Percentiles rank a stretch among this genome's conserved stretches.
These are phyloP conservation scores for Proliferodiscus dingleyae DNA, from an alignment of 2,329 filamentous ascomycete genomes.

Conservation along the genomic window DNA sequence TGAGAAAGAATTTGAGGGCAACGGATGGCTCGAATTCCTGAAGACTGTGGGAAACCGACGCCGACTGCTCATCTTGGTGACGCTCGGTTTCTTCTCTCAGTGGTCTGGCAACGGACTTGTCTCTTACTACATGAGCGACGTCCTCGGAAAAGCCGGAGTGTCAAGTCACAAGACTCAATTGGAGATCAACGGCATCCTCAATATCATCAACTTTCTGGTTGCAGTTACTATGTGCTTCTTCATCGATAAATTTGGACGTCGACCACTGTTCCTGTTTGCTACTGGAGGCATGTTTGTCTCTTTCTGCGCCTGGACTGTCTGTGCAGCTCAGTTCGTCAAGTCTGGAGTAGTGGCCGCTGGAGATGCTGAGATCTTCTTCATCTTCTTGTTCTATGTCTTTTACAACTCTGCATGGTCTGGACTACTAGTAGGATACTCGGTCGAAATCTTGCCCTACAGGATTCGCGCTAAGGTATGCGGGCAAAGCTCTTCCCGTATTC, in stretches of 20 bases:
- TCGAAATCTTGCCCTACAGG: conserved; percentile 28
- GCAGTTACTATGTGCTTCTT: conserved; percentile 27
- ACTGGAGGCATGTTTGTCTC: conserved; percentile 22
- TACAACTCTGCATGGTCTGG: conserved; percentile 32
- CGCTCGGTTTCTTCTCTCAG: conserved; percentile 51
- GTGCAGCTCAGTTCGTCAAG: conserved; percentile 16
- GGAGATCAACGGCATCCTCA: conserved; percentile 26
- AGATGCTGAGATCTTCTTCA: conserved; percentile 37
- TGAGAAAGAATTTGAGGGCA: conserved; percentile 42
- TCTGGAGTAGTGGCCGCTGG: conserved; percentile 13
- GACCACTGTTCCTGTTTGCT: conserved; percentile 23
- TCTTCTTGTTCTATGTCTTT: conserved; percentile 46
- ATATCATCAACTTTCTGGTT: conserved; percentile 25
- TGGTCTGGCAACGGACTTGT: conserved; percentile 51
- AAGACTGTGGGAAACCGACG: conserved; percentile 49
- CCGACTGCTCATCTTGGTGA: conserved; percentile 48
- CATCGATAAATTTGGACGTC: conserved; percentile 30
- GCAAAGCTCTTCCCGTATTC: not conserved
- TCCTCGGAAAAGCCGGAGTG: conserved; percentile 35
- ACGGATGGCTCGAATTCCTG: conserved; percentile 43
- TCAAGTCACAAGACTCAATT: conserved; percentile 22
- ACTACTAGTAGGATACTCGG: conserved; percentile 25
- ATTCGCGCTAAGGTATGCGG: conserved; percentile 24
- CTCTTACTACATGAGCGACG: conserved; percentile 36
- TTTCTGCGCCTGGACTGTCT: conserved; percentile 23